These are phyloP conservation scores for Aspergillus arachidicola DNA, from an alignment of 2,329 filamentous ascomycete species.

Conservation along the genomic window DNA sequence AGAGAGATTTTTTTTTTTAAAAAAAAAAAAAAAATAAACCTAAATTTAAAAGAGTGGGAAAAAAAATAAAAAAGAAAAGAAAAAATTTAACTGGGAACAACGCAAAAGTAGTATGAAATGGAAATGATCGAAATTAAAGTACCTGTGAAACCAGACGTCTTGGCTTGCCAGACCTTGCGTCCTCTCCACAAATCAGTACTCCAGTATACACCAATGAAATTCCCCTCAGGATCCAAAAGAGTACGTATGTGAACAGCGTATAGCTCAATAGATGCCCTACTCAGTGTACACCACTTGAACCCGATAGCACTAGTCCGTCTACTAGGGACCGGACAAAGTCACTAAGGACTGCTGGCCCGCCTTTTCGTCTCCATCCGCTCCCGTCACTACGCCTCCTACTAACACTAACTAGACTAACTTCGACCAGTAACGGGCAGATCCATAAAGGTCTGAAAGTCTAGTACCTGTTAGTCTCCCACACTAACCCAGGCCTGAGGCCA, in stretches of 20 bases:
- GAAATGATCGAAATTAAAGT: slow-evolving; percentile 1
- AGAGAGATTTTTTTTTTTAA: too few relatives aligned
- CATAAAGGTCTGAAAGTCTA: slow-evolving; percentile 13
- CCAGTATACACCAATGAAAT: slow-evolving; percentile 13
- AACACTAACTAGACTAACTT: slow-evolving; percentile 8
- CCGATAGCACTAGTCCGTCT: slow-evolving; percentile 2
- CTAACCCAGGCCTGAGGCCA: slow-evolving; percentile 12
- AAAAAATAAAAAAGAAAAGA: background rate
- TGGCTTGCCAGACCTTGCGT: slow-evolving; percentile 24
- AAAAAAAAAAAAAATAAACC: background rate
- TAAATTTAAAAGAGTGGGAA: background rate
- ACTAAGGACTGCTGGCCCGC: slow-evolving; percentile 9
- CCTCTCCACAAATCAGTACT: slow-evolving; percentile 18
- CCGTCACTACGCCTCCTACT: slow-evolving; percentile 6
- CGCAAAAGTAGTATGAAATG: slow-evolving; percentile 6
- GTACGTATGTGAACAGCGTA: slow-evolving; percentile 1
- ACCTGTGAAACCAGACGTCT: slow-evolving; percentile 20
- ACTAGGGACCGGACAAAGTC: background rate
- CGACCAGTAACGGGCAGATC: slow-evolving; percentile 20
- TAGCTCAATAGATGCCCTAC: slow-evolving; percentile 4
- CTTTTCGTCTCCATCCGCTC: slow-evolving; percentile 12
- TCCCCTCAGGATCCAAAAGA: background rate
- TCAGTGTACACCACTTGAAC: slow-evolving; percentile 1
- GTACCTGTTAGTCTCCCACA: slow-evolving; percentile 16
- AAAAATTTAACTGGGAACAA: background rate